Conservation (phyloP, 345 rosid species). For the Populus deltoides region DNA sequence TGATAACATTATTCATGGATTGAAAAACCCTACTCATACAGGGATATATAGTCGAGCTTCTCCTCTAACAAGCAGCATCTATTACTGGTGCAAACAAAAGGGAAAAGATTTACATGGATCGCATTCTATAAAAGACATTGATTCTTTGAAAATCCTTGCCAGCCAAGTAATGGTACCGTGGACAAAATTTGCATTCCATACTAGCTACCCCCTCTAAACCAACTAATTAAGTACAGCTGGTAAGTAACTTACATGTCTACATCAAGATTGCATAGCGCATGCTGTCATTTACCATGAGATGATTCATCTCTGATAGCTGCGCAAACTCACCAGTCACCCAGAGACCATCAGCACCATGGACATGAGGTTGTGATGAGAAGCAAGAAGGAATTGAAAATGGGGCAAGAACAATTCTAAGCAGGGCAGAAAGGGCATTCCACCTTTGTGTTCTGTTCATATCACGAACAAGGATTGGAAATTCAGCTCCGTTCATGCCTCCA, state of each 20-base stretch:
- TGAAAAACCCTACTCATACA: neutral
- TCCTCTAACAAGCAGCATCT: neutral
- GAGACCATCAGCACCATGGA: slow-evolving; percentile 55
- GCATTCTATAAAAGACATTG: neutral
- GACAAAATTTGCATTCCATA: slow-evolving; percentile 17
- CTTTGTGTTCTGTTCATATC: slow-evolving; percentile 8
- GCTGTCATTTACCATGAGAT: slow-evolving; percentile 83
- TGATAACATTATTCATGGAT: neutral
- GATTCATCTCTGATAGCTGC: slow-evolving; percentile 69
- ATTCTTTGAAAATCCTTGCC: slow-evolving; percentile 10
- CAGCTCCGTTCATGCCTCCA: slow-evolving; percentile 24
- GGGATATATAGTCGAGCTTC: neutral
- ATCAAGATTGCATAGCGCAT: slow-evolving; percentile 90
- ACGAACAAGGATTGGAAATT: slow-evolving; percentile 15
- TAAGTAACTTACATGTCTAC: slow-evolving; percentile 27
- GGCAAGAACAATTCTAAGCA: slow-evolving; percentile 41
- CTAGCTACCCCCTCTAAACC: neutral
- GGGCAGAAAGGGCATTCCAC: slow-evolving; percentile 38
- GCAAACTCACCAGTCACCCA: slow-evolving; percentile 72
- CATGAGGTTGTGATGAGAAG: slow-evolving; percentile 62
- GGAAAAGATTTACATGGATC: slow-evolving; percentile 1
- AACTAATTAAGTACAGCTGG: no score
- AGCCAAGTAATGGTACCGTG: slow-evolving; percentile 1
- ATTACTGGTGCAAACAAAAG: neutral
- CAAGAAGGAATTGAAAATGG: slow-evolving; percentile 60